phyloP scores from a whole-genome alignment of 1,284 basidiomycete species.

The Puccinia triticina region DNA sequence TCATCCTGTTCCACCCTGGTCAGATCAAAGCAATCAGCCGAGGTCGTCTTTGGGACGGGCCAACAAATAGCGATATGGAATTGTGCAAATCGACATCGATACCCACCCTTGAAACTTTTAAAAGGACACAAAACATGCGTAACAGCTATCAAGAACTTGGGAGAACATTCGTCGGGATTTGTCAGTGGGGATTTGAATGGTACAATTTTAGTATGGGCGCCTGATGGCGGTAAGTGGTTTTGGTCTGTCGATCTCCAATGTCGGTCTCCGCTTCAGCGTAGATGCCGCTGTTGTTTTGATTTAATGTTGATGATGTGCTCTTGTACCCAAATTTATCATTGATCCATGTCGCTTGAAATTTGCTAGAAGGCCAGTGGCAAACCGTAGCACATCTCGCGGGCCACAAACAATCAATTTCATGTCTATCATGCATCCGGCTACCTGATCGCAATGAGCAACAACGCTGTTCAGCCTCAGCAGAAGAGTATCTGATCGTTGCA shows the following conservation, averaged over 20 bases:
- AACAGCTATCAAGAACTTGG: slow-evolving; percentile 34
- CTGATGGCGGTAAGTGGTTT: slow-evolving; percentile 1
- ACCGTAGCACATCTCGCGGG: slow-evolving; percentile 10
- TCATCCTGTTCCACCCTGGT: slow-evolving; percentile 38
- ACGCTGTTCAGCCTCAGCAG: not conserved
- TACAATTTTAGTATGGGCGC: slow-evolving; percentile 26
- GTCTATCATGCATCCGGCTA: slow-evolving; percentile 23
- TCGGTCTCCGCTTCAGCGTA: not conserved
- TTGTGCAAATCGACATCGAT: not conserved
- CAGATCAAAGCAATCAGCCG: not conserved
- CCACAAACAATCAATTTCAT: slow-evolving; percentile 45
- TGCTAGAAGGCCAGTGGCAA: slow-evolving; percentile 33
- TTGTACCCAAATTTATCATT: not conserved
- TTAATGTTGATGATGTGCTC: not conserved
- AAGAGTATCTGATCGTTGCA: slow-evolving; percentile 31
- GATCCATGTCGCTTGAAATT: not conserved
- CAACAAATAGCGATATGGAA: slow-evolving; percentile 42
- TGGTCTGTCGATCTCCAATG: not conserved
- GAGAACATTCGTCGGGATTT: not conserved
- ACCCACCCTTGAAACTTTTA: slow-evolving; percentile 22
- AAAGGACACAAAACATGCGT: slow-evolving; percentile 28
- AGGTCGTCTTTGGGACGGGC: slow-evolving; percentile 42
- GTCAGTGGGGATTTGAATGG: slow-evolving; percentile 42
- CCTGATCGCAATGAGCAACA: not conserved
- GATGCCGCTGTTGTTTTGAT: not conserved